Evolutionary conservation across 2,329 filamentous ascomycete species (phyloP).

Genomic region (Helicocarpus griseus): DNA sequence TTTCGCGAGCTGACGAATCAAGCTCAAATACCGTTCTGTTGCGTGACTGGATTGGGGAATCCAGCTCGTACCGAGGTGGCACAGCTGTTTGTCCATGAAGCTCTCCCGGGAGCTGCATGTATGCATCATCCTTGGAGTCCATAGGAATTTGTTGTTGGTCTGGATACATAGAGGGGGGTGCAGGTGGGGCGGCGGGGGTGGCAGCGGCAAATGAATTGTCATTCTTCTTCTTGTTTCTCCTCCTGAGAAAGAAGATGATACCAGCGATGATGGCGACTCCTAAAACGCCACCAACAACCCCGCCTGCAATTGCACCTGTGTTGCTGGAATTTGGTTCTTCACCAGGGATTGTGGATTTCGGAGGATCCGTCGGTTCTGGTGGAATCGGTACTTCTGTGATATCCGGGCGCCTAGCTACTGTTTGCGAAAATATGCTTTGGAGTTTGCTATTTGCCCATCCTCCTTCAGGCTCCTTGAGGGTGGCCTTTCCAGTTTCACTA

Average conservation of each 20-base stretch:
- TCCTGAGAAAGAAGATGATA: slow-evolving; percentile 2
- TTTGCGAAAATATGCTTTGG: slow-evolving; percentile 1
- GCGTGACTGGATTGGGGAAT: neutral
- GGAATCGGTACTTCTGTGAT: neutral
- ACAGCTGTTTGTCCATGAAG: neutral
- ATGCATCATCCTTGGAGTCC: neutral
- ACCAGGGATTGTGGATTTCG: neutral
- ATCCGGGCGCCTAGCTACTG: neutral
- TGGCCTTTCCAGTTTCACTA: slow-evolving; percentile 5
- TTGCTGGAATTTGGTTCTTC: slow-evolving; percentile 3
- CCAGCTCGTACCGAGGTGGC: neutral
- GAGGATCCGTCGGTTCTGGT: neutral
- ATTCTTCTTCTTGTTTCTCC: neutral
- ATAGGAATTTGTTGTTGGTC: neutral
- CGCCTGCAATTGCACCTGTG: slow-evolving; percentile 16
- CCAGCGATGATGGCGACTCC: slow-evolving; percentile 5
- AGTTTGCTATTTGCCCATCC: slow-evolving; percentile 1
- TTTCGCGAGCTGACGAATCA: neutral
- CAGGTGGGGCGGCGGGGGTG: neutral
- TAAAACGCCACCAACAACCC: slow-evolving; percentile 14
- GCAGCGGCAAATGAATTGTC: neutral
- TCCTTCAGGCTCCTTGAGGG: slow-evolving; percentile 1
- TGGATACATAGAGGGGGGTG: neutral
- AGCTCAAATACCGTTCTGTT: neutral
- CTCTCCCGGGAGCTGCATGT: neutral